Evolutionary conservation across 495 filamentous ascomycete species (phyloP).

Genomic region (Penicillium macrosclerotiorum): DNA sequence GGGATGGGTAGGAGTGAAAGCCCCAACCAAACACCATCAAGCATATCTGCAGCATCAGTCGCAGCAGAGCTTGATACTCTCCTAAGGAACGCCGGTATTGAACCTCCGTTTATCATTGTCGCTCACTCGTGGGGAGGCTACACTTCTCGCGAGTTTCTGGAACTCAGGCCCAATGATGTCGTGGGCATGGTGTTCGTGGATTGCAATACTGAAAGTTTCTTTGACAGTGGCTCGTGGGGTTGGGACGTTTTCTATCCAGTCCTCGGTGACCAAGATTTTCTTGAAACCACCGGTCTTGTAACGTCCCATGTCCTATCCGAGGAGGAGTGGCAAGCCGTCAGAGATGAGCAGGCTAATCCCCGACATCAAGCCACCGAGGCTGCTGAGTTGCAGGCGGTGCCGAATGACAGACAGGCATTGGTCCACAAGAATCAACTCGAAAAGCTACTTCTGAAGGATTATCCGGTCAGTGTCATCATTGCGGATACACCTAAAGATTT

Average conservation of each 20-base stretch:
- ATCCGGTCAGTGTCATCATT: constrained; percentile 18
- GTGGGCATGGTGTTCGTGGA: constrained; percentile 31
- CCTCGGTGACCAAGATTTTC: constrained; percentile 14
- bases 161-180: constrained; percentile 20
- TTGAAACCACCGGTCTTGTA: constrained; percentile 17
- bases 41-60: constrained; percentile 12
- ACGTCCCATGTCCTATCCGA: constrained; percentile 17
- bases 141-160: constrained; percentile 36
- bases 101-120: constrained; percentile 38
- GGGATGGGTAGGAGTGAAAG: constrained; percentile 23
- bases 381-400: constrained; percentile 13
- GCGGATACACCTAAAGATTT: constrained; percentile 17
- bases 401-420: constrained; percentile 13
- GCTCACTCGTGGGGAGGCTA: constrained; percentile 44
- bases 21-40: constrained; percentile 13
- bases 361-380: constrained; percentile 18
- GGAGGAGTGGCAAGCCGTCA: constrained; percentile 15
- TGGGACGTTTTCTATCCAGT: constrained; percentile 13
- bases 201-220: constrained; percentile 21
- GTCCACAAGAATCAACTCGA: constrained; percentile 13
- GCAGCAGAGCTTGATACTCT: constrained; percentile 20
- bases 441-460: constrained; percentile 11
- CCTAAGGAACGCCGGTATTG: constrained; percentile 17
- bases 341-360: constrained; percentile 17
- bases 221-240: constrained; percentile 16